A percentile compares a stretch with the other conserved stretches of the same genome.
Evolutionary conservation across 768 basidiomycete species (phyloP).

Genomic region (Clitopilus passeckerianus): DNA sequence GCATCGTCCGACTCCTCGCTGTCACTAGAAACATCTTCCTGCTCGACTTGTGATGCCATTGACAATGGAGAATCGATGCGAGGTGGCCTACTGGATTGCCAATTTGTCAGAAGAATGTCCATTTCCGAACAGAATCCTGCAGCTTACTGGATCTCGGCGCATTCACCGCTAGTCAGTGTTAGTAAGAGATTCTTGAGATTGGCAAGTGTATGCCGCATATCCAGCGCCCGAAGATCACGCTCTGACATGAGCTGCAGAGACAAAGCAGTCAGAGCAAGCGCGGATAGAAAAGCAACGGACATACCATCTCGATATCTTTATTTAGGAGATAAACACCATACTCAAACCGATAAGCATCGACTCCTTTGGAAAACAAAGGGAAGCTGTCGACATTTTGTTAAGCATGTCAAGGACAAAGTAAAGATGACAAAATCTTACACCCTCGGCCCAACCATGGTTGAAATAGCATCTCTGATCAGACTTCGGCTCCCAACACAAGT

Average conservation of each 20-base stretch:
- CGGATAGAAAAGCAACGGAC: conserved; percentile 11
- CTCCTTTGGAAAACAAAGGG: conserved; percentile 90
- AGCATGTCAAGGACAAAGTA: neutral
- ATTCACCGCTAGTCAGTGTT: conserved; percentile 73
- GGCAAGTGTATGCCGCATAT: conserved; percentile 93
- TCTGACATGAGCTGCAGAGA: conserved; percentile 78
- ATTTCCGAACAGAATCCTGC: conserved; percentile 4
- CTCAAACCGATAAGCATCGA: conserved; percentile 95
- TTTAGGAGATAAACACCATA: conserved; percentile 96
- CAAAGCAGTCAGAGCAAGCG: conserved; percentile 5
- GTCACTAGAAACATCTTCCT: conserved; percentile 11
- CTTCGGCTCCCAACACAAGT: conserved; percentile 89
- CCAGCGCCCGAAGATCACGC: conserved; percentile 81
- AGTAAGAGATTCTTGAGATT: conserved; percentile 93
- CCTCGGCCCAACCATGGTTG: conserved; percentile 91
- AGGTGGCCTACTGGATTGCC: conserved; percentile 11
- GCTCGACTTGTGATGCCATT: conserved; percentile 18
- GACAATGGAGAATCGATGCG: conserved; percentile 20
- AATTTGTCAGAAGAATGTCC: conserved; percentile 13
- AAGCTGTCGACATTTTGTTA: conserved; percentile 52
- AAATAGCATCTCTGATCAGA: conserved; percentile 87
- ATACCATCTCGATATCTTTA: conserved; percentile 94
- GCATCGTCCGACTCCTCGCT: conserved; percentile 15
- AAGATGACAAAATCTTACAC: conserved; percentile 53
- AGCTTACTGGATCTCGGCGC: conserved; percentile 40